phyloP scores from a whole-genome alignment of 352 stramenopile genomes.

The Phytophthora hibernalis region DNA sequence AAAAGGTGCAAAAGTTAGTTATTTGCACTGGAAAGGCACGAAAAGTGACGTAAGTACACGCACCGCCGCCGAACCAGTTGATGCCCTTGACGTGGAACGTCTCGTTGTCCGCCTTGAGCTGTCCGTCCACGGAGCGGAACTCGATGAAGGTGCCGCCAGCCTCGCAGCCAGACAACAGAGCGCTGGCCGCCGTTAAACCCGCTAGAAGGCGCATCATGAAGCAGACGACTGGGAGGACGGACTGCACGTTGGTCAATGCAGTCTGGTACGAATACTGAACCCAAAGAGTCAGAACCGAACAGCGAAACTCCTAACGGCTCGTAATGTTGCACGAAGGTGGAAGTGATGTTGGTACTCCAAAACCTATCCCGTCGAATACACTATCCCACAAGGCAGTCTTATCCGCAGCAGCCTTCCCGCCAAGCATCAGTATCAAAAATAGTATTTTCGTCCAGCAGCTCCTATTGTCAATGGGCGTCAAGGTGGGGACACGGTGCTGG shows the following conservation, averaged over 20 bases:
- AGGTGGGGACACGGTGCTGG: slow-evolving; percentile 77
- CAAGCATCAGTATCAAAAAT: slow-evolving; percentile 6
- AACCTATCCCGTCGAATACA: no score
- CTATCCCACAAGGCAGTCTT: no score
- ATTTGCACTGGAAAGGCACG: background rate
- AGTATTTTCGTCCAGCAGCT: background rate
- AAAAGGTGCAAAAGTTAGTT: background rate
- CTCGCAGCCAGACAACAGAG: slow-evolving; percentile 3
- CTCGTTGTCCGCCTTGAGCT: slow-evolving; percentile 62
- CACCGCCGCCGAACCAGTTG: slow-evolving; percentile 76
- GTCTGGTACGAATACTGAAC: background rate
- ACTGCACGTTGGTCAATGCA: background rate
- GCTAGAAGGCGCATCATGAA: background rate
- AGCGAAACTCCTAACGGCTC: background rate
- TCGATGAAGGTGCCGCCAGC: slow-evolving; percentile 57
- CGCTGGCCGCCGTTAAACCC: background rate
- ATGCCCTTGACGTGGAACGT: slow-evolving; percentile 73
- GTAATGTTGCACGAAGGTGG: no score
- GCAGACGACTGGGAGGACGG: no score
- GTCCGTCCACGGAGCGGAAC: slow-evolving; percentile 66
- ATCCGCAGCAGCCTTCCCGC: background rate
- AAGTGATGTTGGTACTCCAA: no score
- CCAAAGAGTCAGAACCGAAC: background rate
- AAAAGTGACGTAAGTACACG: slow-evolving; percentile 5
- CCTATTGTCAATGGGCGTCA: slow-evolving; percentile 52